phyloP scores from a whole-genome alignment of 768 basidiomycete genomes.

The Suillus weaverae region DNA sequence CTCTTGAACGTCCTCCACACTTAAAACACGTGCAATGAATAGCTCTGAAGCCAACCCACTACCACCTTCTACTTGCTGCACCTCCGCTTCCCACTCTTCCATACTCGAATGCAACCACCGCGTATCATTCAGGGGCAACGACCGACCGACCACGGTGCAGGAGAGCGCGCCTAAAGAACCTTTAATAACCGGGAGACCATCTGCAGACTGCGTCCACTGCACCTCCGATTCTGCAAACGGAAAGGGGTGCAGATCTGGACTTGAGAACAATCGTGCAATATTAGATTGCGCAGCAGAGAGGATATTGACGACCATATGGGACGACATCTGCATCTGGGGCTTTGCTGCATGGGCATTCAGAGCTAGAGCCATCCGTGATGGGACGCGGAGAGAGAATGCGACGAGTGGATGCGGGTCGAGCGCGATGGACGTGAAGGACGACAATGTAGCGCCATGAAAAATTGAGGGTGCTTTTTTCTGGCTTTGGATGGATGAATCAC shows the following conservation, averaged over 20 bases:
- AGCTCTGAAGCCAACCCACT: constrained; percentile 59
- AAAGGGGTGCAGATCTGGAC: constrained; percentile 63
- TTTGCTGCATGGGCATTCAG: constrained; percentile 36
- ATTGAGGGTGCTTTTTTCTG: not conserved
- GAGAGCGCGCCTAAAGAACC: constrained; percentile 69
- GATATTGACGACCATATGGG: constrained; percentile 77
- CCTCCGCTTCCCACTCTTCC: constrained; percentile 15
- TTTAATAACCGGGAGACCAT: constrained; percentile 60
- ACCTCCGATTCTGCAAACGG: constrained; percentile 48
- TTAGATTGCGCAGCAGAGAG: constrained; percentile 67
- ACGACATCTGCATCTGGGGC: constrained; percentile 15
- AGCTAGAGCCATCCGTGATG: constrained; percentile 80
- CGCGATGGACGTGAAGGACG: constrained; percentile 90
- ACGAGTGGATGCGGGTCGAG: constrained; percentile 88
- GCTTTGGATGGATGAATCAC: constrained; percentile 4
- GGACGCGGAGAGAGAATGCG: constrained; percentile 85
- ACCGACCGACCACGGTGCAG: constrained; percentile 62
- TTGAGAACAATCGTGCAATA: constrained; percentile 69
- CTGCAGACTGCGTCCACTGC: constrained; percentile 42
- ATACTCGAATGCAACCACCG: constrained; percentile 34
- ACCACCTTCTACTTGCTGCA: constrained; percentile 23
- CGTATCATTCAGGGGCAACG: constrained; percentile 63
- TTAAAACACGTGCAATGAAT: constrained; percentile 77
- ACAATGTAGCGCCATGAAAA: constrained; percentile 91
- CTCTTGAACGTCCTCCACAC: constrained; percentile 49